Conservation (phyloP, 2,329 filamentous ascomycete genomes). For the Sporothrix sp. region DNA sequence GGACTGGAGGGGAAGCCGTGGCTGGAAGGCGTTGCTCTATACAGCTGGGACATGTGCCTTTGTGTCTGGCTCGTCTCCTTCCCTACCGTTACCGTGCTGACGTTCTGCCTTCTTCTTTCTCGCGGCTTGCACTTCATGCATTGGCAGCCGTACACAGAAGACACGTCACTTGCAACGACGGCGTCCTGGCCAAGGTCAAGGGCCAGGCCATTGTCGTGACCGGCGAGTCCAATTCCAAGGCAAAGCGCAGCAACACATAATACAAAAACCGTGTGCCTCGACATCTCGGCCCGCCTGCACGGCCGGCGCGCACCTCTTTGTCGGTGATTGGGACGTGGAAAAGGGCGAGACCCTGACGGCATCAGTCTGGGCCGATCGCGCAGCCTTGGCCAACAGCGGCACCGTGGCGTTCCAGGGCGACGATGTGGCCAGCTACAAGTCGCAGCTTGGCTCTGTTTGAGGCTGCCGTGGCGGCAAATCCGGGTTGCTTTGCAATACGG, state of each 20-base stretch:
- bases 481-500: no score
- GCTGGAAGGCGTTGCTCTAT: no score
- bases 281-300: slow-evolving; percentile 16
- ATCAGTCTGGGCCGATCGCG: slow-evolving; percentile 3
- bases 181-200: slow-evolving; percentile 4
- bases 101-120: no score
- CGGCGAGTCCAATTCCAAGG: no score
- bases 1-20: no score
- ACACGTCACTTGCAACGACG: background rate
- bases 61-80: no score
- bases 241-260: background rate
- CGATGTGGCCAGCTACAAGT: slow-evolving; percentile 37
- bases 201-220: slow-evolving; percentile 19
- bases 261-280: background rate
- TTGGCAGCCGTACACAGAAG: no score
- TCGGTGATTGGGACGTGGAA: slow-evolving; percentile 21
- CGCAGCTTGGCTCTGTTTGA: slow-evolving; percentile 39
- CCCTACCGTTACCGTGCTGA: no score
- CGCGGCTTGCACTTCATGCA: no score
- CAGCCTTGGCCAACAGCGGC: slow-evolving; percentile 1
- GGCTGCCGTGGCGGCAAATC: slow-evolving; percentile 34
- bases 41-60: no score
- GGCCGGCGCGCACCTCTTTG: slow-evolving; percentile 21
- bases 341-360: slow-evolving; percentile 18
- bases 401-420: slow-evolving; percentile 29